Base-by-base conservation (phyloP, 306 rosid species). In the Vigna reflexopilosa region DNA sequence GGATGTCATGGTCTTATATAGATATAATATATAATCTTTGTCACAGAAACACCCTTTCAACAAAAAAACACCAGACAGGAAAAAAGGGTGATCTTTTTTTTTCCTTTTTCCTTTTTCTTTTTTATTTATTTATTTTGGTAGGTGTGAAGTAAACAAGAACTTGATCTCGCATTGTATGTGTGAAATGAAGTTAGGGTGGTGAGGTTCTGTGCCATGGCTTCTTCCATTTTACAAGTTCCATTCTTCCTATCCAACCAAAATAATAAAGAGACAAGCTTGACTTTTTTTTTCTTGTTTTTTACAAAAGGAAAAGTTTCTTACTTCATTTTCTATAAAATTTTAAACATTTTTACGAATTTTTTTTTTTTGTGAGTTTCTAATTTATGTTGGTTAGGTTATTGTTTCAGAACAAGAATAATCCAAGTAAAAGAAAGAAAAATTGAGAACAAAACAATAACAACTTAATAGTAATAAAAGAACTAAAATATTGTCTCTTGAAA, bases 61-160 rank as follows among this genome's bases (percentile, higher is more conserved):
- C 72, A 38, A 77, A 80, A 36, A 50, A 81, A 67, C 75, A 73
- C 51, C 64, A 67, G 36, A 80, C 70, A 58, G 63, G 6, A 4
- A 61, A 50, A 52, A 48, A n/a, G 4, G 2, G 9, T 1, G 40
- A 6, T 19, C 51, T 57, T 47, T 8, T 59, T 13, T 6, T 16
- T 7, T 26, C 28, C 28, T 26, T 26, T n/a, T 63, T 63, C 7
- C 17, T 4, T 36, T 40, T 15, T 40, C 4, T 3, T 16, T 2
- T 14, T 32, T 32, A 30, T 30, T 36, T 19, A n/a, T 16, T 38
- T n/a, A 28, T 6, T 2, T 73, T 30, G 52, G 4, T 26, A 63
- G 63, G 55, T 72, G 17, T 47, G 77, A 47, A 52, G 17, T 34
- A 72, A 52, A 67, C 47, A 72, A 6, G 52, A 44, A 17, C 52